Conservation (phyloP, 2,329 filamentous ascomycete species). For the Ophiostoma sp. region DNA sequence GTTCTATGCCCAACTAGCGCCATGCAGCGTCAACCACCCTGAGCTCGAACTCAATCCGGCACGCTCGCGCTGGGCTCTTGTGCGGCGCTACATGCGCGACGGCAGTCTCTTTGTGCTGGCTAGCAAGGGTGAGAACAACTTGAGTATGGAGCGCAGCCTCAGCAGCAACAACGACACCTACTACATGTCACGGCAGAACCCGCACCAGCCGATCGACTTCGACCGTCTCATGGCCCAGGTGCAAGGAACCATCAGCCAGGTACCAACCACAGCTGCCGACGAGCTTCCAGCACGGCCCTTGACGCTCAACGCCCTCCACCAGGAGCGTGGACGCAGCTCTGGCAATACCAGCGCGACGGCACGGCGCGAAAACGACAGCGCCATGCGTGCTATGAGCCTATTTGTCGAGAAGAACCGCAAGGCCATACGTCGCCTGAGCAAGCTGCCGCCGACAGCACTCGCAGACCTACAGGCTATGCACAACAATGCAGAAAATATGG, state of each 20-base stretch:
- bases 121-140: conserved; percentile 27
- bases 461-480: conserved; percentile 7
- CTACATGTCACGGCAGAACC: conserved; percentile 29
- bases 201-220: conserved; percentile 39
- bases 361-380: conserved; percentile 37
- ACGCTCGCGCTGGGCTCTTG: conserved; percentile 47
- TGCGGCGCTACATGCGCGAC: conserved; percentile 44
- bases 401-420: conserved; percentile 42
- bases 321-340: conserved; percentile 16
- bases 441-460: conserved; percentile 31
- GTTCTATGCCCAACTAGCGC: conserved; percentile 48
- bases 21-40: conserved; percentile 46
- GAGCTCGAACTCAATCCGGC: conserved; percentile 50
- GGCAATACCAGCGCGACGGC: conserved; percentile 4
- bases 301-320: conserved; percentile 20
- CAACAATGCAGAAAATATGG: not conserved
- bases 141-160: conserved; percentile 31
- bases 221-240: conserved; percentile 43
- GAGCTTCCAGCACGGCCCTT: conserved; percentile 17
- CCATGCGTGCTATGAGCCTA: conserved; percentile 41
- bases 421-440: conserved; percentile 40
- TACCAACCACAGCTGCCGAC: not conserved
- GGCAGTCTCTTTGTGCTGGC: conserved; percentile 49
- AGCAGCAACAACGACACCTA: conserved; percentile 24
- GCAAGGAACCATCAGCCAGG: conserved; percentile 33